Base-by-base conservation (phyloP, 2,329 filamentous ascomycete genomes). In the Graphilbum ipis-grandicollis region DNA sequence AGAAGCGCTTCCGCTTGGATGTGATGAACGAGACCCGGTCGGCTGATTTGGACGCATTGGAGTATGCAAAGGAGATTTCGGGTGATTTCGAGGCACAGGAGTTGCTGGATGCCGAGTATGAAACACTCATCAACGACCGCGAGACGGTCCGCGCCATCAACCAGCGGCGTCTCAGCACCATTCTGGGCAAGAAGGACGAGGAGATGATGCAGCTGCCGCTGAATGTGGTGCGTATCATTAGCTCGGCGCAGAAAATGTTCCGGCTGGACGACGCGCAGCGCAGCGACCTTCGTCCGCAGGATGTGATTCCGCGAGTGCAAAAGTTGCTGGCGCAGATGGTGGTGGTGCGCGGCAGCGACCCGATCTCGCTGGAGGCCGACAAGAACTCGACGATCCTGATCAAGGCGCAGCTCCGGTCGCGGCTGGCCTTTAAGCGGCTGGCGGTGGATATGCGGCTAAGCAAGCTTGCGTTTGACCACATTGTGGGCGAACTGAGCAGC, bases 171-270 rank as follows among this genome's bases (percentile, higher is more conserved):
- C 36, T 46, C 6, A 41, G 13, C 12, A 37, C 25, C 28, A 44
- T 45, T 19, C 31, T 45, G 36, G 44, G 44, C 37, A 68, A 79
- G 56, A 79, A 83, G 55, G 78, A 83, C 36, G 81, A 90, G 34
- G 79, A 90, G 48, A 73, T 71, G 55, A 84, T 93, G 69, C 86
- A 94, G 50, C 65, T 98, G 40, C 90, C 90, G 17, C 73, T 98
- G 46, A 98, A 98, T 54, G 71, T 96, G 43, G 69, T 77, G 36
- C 81, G 90, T 47, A 84, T 98, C 52, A 82, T 98, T 39, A 79
- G 93, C 50, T 85, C 80, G 36, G 83, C 90, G 1, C 85, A 83
- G 57, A 79, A 81, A 46, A 79, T 88, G 31, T 94, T 98, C 66
- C 79, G 84, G 46, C 82, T 96, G 48, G 85, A 86, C 46, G 79